These are phyloP conservation scores for Globisporangium irregulare DNA, from an alignment of 352 stramenopile genomes.

Conservation along the genomic window DNA sequence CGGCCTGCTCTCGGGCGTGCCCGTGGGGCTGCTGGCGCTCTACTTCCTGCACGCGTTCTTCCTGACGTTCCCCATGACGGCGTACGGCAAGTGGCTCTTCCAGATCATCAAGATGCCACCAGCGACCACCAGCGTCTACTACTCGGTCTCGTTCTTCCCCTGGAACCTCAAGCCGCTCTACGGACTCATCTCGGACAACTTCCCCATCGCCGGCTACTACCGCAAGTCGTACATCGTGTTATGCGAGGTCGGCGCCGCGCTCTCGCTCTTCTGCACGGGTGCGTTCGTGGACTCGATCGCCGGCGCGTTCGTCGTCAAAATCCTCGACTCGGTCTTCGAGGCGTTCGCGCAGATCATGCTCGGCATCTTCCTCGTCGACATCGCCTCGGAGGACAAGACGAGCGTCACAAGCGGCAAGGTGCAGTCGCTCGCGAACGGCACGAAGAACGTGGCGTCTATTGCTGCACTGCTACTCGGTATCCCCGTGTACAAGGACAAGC, in stretches of 20 bases:
- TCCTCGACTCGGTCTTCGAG: conserved; percentile 68
- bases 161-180: conserved; percentile 88
- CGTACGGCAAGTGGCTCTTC: conserved; percentile 78
- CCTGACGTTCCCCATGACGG: conserved; percentile 74
- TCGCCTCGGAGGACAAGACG: conserved; percentile 50
- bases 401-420: conserved; percentile 56
- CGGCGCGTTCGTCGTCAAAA: conserved; percentile 62
- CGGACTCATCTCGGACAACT: conserved; percentile 69
- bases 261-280: conserved; percentile 57
- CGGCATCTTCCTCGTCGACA: conserved; percentile 67
- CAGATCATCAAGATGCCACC: conserved; percentile 73
- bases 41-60: conserved; percentile 82
- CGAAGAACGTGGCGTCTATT: conserved; percentile 69
- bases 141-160: conserved; percentile 78
- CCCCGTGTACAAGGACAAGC: conserved; percentile 61
- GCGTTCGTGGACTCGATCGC: conserved; percentile 50
- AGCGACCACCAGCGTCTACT: conserved; percentile 76
- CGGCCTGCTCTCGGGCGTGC: conserved; percentile 27
- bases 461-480: conserved; percentile 56
- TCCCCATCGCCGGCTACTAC: conserved; percentile 69
- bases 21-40: conserved; percentile 55
- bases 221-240: conserved; percentile 83
- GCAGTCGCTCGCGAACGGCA: conserved; percentile 68
- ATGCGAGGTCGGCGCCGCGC: conserved; percentile 54
- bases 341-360: conserved; percentile 84